Conservation (phyloP, 768 basidiomycete genomes). For the Dentipellis sp. region DNA sequence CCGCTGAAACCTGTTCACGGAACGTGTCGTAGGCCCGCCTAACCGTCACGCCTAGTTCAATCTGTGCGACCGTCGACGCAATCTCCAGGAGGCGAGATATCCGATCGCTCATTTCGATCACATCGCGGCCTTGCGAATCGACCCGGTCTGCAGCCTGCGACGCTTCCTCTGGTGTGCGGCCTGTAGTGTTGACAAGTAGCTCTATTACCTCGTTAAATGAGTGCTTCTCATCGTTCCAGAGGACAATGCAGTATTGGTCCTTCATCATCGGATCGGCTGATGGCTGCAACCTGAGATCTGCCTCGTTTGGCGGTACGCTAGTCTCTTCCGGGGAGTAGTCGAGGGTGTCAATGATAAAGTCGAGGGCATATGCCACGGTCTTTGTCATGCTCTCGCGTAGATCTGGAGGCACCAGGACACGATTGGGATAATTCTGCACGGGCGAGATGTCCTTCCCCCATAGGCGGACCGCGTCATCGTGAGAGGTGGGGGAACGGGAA, state of each 20-base stretch:
- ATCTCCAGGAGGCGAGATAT: conserved; percentile 56
- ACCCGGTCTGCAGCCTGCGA: conserved; percentile 45
- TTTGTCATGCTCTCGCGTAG: conserved; percentile 66
- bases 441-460: conserved; percentile 44
- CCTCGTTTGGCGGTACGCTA: conserved; percentile 52
- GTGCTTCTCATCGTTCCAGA: conserved; percentile 99
- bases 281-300: conserved; percentile 63
- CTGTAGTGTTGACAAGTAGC: conserved; percentile 50
- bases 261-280: conserved; percentile 73
- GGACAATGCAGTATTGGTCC: conserved; percentile 70
- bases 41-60: conserved; percentile 88
- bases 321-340: conserved; percentile 78
- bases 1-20: conserved; percentile 73
- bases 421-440: conserved; percentile 50
- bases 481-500: conserved; percentile 17
- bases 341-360: conserved; percentile 76
- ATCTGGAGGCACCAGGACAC: conserved; percentile 49
- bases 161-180: conserved; percentile 48
- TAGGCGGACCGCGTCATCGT: conserved; percentile 8
- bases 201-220: conserved; percentile 82
- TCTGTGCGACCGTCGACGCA: conserved; percentile 71
- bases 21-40: conserved; percentile 83
- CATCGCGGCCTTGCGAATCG: conserved; percentile 75
- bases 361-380: conserved; percentile 69
- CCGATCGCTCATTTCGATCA: conserved; percentile 65